Evolutionary conservation across 75 land plant genomes (phyloP).

Genomic region (Pinus albicaulis): DNA sequence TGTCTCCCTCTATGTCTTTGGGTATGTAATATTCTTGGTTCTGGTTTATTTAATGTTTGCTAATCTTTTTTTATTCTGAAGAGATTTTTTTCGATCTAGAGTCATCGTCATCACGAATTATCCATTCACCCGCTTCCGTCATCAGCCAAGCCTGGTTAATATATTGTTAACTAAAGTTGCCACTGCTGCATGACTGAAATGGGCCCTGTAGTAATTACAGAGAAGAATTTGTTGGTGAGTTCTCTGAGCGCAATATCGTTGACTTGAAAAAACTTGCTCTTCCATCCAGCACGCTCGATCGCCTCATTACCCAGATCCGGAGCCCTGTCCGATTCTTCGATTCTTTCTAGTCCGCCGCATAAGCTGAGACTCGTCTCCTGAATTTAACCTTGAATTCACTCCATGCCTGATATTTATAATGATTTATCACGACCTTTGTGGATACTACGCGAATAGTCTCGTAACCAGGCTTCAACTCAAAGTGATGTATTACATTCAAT

Average conservation of each 20-base stretch:
- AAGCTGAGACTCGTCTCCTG: conserved; percentile 29
- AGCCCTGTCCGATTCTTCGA: conserved; percentile 30
- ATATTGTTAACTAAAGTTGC: neutral
- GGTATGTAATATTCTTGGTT: too few species aligned
- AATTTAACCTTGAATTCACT: conserved; percentile 35
- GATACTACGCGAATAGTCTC: neutral
- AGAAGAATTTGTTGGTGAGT: neutral
- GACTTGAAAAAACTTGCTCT: conserved; percentile 30
- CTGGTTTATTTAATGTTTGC: too few species aligned
- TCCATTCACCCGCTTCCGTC: too few species aligned
- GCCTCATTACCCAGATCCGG: conserved; percentile 32
- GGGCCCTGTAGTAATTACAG: neutral
- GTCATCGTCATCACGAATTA: too few species aligned
- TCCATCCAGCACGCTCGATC: conserved; percentile 28
- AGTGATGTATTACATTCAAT: conserved; percentile 39
- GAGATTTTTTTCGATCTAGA: too few species aligned
- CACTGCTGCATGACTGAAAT: neutral
- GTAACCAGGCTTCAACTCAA: conserved; percentile 22
- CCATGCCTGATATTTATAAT: conserved; percentile 53
- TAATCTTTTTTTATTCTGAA: too few species aligned
- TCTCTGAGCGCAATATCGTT: conserved; percentile 25
- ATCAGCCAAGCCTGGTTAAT: too few species aligned
- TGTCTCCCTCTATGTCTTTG: too few species aligned
- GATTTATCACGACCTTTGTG: conserved; percentile 28
- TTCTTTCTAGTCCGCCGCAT: conserved; percentile 48